Conservation (phyloP, 1,139 yeast species). For the Geotrichum siamense region DNA sequence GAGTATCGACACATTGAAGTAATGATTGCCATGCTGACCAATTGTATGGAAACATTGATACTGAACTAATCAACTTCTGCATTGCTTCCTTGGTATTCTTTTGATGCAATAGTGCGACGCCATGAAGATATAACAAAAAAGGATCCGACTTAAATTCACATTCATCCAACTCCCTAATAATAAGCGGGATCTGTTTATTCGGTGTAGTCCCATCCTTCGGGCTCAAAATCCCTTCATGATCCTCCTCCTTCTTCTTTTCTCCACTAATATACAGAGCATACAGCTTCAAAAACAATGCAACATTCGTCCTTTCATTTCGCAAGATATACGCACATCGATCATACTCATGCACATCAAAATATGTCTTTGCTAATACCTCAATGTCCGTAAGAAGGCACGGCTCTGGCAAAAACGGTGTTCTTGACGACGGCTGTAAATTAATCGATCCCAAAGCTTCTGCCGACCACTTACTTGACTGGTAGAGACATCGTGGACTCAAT, state of each 20-base stretch:
- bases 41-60: slow-evolving; percentile 65
- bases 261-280: slow-evolving; percentile 67
- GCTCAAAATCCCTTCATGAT: slow-evolving; percentile 56
- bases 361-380: slow-evolving; percentile 55
- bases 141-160: slow-evolving; percentile 39
- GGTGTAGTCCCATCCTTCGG: slow-evolving; percentile 37
- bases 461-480: slow-evolving; percentile 73
- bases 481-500: slow-evolving; percentile 46
- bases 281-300: slow-evolving; percentile 55
- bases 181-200: slow-evolving; percentile 32
- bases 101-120: slow-evolving; percentile 57
- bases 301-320: slow-evolving; percentile 41
- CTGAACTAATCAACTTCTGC: slow-evolving; percentile 49
- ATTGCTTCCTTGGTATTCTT: slow-evolving; percentile 57
- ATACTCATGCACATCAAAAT: slow-evolving; percentile 80
- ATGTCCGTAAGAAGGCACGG: slow-evolving; percentile 14
- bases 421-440: slow-evolving; percentile 8
- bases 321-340: slow-evolving; percentile 66
- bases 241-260: slow-evolving; percentile 68
- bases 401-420: not conserved
- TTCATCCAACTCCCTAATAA: slow-evolving; percentile 31
- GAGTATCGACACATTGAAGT: slow-evolving; percentile 52
- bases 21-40: slow-evolving; percentile 95
- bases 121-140: slow-evolving; percentile 55
- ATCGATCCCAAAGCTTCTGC: slow-evolving; percentile 59